Evolutionary conservation across 805 yeast genomes (phyloP), one percentile per base, ranked within the genome.

Genomic region (Lipomyces mesembrius): DNA sequence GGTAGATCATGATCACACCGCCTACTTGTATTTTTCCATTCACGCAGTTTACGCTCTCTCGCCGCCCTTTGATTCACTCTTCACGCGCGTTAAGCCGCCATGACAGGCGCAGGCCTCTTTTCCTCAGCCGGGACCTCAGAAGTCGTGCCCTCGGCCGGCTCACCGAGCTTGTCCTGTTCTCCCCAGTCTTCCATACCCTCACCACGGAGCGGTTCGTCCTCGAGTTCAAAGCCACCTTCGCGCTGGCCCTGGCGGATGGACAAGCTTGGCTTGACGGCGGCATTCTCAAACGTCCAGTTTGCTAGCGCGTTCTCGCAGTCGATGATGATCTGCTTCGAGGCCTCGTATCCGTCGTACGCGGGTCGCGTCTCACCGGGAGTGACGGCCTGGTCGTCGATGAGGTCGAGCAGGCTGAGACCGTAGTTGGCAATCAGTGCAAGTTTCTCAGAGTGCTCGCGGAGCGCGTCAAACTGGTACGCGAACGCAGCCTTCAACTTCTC

Each of bases 301-400:
- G 96, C 96, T 77, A 94, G 86, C 70, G 98, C 97, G 74, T 88
- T 89, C 84, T 94, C 99, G 74, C 96, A 95, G 80, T 94, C 98
- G 79, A 92, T 90, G 77, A 95, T 92, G 83, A 95, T 92, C 85
- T 95, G 98, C 85, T 92, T 93, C 70, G 97, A 90, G 67, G 97
- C 97, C 80, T 94, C 98, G 80, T 92, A 94, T 74, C 98, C 98
- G 78, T 95, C 98, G 82, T 95, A 94, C 68, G 97, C 94, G 60
- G 97, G 94, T 85, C 98, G 92, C 73, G 97, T 89, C 85, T 94
- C 98, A 84, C 99, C 99, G 71, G 99, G 99, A 74, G 98, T 94
- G 72, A 95, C 97, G 71, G 98, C 97, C 73, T 95, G 83, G 81
- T 94, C 98, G 79, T 94, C 98, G 79, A 94, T 86, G 77, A 94